Conservation (phyloP, 257 asterid genomes). For the Voacanga thouarsii region DNA sequence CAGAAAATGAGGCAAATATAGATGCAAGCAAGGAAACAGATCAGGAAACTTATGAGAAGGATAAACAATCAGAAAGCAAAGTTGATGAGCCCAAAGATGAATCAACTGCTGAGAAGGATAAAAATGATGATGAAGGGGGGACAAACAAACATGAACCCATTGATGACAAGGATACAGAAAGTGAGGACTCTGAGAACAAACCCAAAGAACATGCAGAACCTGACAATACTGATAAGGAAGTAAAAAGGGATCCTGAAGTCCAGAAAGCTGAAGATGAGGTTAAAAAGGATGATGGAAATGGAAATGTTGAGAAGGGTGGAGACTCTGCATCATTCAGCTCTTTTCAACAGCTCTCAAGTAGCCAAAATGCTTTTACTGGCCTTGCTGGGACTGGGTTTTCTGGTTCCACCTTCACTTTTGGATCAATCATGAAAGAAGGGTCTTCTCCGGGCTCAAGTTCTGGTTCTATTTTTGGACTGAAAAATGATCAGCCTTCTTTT, state of each 20-base stretch:
- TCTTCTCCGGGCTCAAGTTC: constrained; percentile 33
- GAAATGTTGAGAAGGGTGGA: constrained; percentile 36
- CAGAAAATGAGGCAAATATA: background rate
- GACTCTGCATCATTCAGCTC: constrained; percentile 66
- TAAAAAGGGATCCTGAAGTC: constrained; percentile 28
- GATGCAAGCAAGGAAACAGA: constrained; percentile 8
- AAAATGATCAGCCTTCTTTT: constrained; percentile 36
- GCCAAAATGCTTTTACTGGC: constrained; percentile 89
- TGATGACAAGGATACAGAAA: constrained; percentile 18
- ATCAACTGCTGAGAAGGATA: constrained; percentile 28
- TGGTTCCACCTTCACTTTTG: constrained; percentile 68
- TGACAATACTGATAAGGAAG: constrained; percentile 26
- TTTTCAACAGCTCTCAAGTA: constrained; percentile 70
- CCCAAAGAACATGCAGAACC: constrained; percentile 33
- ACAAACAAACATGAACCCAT: constrained; percentile 10
- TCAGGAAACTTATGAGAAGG: constrained; percentile 23
- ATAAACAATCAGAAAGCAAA: constrained; percentile 31
- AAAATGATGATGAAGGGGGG: constrained; percentile 6
- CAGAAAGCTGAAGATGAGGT: constrained; percentile 32
- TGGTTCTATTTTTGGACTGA: constrained; percentile 38
- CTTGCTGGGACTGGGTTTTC: constrained; percentile 86
- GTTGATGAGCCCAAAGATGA: constrained; percentile 32
- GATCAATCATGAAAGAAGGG: constrained; percentile 52
- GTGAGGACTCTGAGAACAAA: constrained; percentile 10
- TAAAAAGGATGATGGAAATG: constrained; percentile 33